A percentile compares a stretch with the other conserved stretches of the same genome.
These are phyloP conservation scores for Trametes hirsuta DNA, from an alignment of 1,284 basidiomycete genomes.

Conservation along the genomic window DNA sequence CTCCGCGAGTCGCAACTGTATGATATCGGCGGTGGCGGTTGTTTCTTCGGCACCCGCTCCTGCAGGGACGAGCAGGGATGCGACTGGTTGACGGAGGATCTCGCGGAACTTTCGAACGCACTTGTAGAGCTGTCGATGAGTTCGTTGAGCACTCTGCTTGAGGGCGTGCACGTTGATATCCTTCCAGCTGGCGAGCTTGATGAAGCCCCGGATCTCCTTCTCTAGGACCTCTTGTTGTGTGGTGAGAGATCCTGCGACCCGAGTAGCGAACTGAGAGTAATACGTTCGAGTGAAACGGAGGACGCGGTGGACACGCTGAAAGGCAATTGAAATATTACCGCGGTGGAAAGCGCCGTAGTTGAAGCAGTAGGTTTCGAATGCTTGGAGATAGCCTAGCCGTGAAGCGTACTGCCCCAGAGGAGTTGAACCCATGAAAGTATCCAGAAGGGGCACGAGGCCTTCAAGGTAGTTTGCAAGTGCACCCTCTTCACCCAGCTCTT, in stretches of 20 bases:
- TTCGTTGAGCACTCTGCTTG: constrained; percentile 88
- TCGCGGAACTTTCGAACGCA: constrained; percentile 93
- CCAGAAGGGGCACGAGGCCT: constrained; percentile 78
- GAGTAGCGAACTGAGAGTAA: constrained; percentile 65
- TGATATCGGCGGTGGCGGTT: neutral
- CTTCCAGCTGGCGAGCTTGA: constrained; percentile 98
- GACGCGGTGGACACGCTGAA: constrained; percentile 60
- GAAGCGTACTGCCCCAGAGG: constrained; percentile 83
- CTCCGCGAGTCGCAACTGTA: neutral
- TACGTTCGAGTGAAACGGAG: constrained; percentile 71
- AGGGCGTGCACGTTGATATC: constrained; percentile 96
- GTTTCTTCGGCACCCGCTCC: constrained; percentile 42
- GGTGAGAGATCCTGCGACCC: constrained; percentile 55
- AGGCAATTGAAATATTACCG: constrained; percentile 32
- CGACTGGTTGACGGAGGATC: constrained; percentile 77
- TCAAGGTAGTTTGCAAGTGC: constrained; percentile 60
- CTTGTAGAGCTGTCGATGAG: constrained; percentile 92
- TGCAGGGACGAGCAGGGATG: constrained; percentile 43
- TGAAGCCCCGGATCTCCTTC: constrained; percentile 82
- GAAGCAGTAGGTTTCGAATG: constrained; percentile 62
- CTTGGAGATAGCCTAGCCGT: constrained; percentile 72
- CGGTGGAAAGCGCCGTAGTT: constrained; percentile 35
- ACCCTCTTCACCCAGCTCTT: constrained; percentile 33
- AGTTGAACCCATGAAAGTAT: constrained; percentile 80
- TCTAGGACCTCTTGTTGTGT: constrained; percentile 72